Base-by-base conservation (phyloP, 2,329 filamentous ascomycete species). In the Fusarium tuaranense region DNA sequence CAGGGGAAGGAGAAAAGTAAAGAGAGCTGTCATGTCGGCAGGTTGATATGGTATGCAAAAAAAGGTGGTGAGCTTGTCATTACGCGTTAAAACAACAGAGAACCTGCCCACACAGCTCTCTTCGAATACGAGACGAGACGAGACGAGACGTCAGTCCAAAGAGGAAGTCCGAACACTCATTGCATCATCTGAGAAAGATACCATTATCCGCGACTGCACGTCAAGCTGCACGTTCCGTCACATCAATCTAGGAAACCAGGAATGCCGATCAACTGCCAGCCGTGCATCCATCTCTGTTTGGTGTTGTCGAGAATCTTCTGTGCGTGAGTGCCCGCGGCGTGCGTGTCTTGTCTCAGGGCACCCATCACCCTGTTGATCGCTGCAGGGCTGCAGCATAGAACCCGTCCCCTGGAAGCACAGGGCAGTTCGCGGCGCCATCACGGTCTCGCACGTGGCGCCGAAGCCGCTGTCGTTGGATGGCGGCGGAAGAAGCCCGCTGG, bases 191-290 rank as follows among this genome's bases (percentile, higher is more conserved):
- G 41, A 46, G 20, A 53, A 68, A 36, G 27, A 60, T 36, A 57
- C 67, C 30, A 63, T 60, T 51, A 66, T 71, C 70, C 57, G 67
- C 64, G 51, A 53, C 70, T 71, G 72, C 58, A 75, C 72, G 69
- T 75, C 72, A 75, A 62, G 46, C 61, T 25, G 72, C 73, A 74
- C 64, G 57, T 48, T 34, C 38, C 20, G 22, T 67, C 62, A 44
- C 30, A 65, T 58, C 61, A 46, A 48, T 64, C 48, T 30, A 32
- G 71, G 73, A 8, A 75, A 69, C 25, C 30, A 59, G 39, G 64
- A 39, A 16, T n/a, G 73, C 41, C 48, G 73, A 75, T 75, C 73
- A 76, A 73, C 70, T 75, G 73, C 72, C 73, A 75, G 55, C 27
- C 60, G 25, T 75, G 72, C 69, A 75, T 70, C 22, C 69, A 75